phyloP scores from a whole-genome alignment of 108 stramenopile genomes.

The Pseudonitzschia delicatissima region DNA sequence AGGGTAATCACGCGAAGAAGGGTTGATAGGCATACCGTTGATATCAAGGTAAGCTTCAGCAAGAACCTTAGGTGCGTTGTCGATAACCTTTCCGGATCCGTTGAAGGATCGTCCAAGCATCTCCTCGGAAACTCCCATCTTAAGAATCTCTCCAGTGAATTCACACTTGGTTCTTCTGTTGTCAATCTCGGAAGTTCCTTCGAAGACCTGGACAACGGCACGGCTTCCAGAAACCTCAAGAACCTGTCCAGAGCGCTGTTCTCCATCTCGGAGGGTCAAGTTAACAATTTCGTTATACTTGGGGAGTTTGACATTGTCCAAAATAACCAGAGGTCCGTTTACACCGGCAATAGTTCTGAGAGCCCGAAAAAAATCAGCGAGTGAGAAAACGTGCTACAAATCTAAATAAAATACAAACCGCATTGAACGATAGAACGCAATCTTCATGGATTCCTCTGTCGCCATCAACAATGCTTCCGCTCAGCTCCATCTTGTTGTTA shows the following conservation, averaged over 20 bases:
- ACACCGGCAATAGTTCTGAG: slow-evolving; percentile 97
- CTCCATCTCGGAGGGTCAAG: slow-evolving; percentile 93
- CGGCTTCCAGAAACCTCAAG: slow-evolving; percentile 95
- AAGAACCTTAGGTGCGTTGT: slow-evolving; percentile 96
- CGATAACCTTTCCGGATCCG: slow-evolving; percentile 98
- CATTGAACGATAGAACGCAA: no score
- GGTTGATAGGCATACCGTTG: slow-evolving; percentile 99
- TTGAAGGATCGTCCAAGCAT: slow-evolving; percentile 99
- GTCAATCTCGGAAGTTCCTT: slow-evolving; percentile 99
- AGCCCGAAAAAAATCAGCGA: neutral
- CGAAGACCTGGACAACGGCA: slow-evolving; percentile 99
- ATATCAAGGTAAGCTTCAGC: slow-evolving; percentile 99
- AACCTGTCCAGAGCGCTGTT: slow-evolving; percentile 94
- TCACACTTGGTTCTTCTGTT: slow-evolving; percentile 96
- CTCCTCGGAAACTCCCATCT: slow-evolving; percentile 99
- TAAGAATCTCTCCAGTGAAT: slow-evolving; percentile 97
- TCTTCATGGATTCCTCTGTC: neutral
- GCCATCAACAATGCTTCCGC: no score
- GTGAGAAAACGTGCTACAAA: neutral
- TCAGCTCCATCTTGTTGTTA: neutral
- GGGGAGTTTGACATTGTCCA: slow-evolving; percentile 99
- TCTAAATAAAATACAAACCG: no score
- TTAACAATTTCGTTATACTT: slow-evolving; percentile 99
- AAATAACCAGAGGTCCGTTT: slow-evolving; percentile 98
- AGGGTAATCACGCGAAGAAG: slow-evolving; percentile 98